phyloP scores from a whole-genome alignment of 1,284 basidiomycete species.

The Cutaneotrichosporon cavernicola region DNA sequence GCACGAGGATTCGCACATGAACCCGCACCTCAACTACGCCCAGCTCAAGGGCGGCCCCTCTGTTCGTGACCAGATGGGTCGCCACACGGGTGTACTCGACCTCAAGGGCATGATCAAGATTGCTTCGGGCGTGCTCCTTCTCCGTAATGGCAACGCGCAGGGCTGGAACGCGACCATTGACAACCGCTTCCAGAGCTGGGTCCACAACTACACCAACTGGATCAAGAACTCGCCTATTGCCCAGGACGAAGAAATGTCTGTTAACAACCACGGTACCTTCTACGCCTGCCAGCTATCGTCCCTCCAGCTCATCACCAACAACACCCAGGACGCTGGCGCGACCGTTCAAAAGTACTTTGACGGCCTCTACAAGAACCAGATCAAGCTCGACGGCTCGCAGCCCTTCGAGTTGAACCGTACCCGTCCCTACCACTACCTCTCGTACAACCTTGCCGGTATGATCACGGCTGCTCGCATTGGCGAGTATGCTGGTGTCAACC shows the following conservation, averaged over 20 bases:
- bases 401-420: slow-evolving; percentile 40
- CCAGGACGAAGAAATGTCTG: slow-evolving; percentile 30
- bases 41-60: slow-evolving; percentile 65
- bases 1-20: slow-evolving; percentile 61
- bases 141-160: slow-evolving; percentile 25
- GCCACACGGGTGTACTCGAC: slow-evolving; percentile 36
- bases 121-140: slow-evolving; percentile 27
- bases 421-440: slow-evolving; percentile 45
- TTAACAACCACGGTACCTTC: slow-evolving; percentile 47
- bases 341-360: slow-evolving; percentile 35
- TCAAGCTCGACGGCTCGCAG: slow-evolving; percentile 39
- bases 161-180: slow-evolving; percentile 29
- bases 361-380: slow-evolving; percentile 34
- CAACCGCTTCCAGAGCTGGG: slow-evolving; percentile 25
- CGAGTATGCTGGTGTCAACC: slow-evolving; percentile 24
- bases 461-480: slow-evolving; percentile 18
- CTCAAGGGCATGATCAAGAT: slow-evolving; percentile 32
- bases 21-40: slow-evolving; percentile 66
- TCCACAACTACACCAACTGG: slow-evolving; percentile 28
- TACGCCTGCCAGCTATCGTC: slow-evolving; percentile 42
- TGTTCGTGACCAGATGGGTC: slow-evolving; percentile 18
- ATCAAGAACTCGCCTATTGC: slow-evolving; percentile 28
- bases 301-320: slow-evolving; percentile 35
- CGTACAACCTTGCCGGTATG: slow-evolving; percentile 44
- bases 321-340: slow-evolving; percentile 29